phyloP scores from a whole-genome alignment of 768 basidiomycete genomes.

The Hysterangium stoloniferum region DNA sequence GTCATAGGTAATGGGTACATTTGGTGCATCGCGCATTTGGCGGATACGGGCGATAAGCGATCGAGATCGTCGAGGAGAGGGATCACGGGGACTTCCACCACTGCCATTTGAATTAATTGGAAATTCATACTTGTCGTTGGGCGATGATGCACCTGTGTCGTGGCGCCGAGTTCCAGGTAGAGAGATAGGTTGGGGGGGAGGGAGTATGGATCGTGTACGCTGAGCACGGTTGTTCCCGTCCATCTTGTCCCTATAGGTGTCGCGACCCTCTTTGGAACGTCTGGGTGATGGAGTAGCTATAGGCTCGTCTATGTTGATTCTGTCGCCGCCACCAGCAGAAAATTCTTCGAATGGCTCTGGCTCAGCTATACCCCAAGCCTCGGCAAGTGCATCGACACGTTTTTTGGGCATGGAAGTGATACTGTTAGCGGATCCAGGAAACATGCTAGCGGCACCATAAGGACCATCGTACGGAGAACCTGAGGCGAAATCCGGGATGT shows the following conservation, averaged over 20 bases:
- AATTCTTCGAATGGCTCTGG: constrained; percentile 90
- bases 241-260: constrained; percentile 37
- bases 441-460: constrained; percentile 27
- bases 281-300: constrained; percentile 28
- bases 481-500: constrained; percentile 34
- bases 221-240: constrained; percentile 31
- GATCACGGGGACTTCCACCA: constrained; percentile 35
- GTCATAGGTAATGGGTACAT: constrained; percentile 53
- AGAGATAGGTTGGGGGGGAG: constrained; percentile 81
- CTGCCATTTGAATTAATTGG: constrained; percentile 10
- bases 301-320: constrained; percentile 56
- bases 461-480: constrained; percentile 28
- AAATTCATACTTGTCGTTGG: constrained; percentile 17
- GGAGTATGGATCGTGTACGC: constrained; percentile 41
- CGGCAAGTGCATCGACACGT: constrained; percentile 82
- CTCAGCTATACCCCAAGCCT: constrained; percentile 90
- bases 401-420: constrained; percentile 47
- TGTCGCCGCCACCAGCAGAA: constrained; percentile 72
- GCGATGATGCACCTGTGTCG: constrained; percentile 25
- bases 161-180: constrained; percentile 41
- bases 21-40: constrained; percentile 81
- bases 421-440: not conserved
- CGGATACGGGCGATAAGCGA: constrained; percentile 85
- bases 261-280: constrained; percentile 43
- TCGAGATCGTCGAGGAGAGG: constrained; percentile 61